A percentile compares a stretch with the other conserved stretches of the same genome.
Conservation (phyloP, 768 basidiomycete species). For the Mycena albidolilacea region DNA sequence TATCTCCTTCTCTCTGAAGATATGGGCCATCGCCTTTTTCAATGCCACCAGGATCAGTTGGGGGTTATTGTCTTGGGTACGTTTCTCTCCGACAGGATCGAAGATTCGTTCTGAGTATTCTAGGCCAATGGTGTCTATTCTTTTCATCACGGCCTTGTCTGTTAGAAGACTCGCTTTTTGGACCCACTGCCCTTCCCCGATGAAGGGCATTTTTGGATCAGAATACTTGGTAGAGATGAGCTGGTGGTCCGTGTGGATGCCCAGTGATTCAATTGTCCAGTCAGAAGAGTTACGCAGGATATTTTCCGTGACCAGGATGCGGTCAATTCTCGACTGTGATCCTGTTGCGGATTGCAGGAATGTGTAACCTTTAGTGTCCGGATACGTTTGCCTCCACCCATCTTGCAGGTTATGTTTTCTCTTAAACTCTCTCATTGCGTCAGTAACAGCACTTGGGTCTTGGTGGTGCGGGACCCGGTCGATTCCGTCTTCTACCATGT, state of each 20-base stretch:
- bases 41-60: conserved; percentile 4
- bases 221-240: conserved; percentile 14
- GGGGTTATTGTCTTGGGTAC: background rate
- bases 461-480: conserved; percentile 26
- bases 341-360: conserved; percentile 10
- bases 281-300: conserved; percentile 2
- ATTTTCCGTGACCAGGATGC: background rate
- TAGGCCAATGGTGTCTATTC: background rate
- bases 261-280: conserved; percentile 8
- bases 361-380: conserved; percentile 27
- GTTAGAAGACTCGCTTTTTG: background rate
- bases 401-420: conserved; percentile 12
- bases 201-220: conserved; percentile 21
- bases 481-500: conserved; percentile 35
- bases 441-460: conserved; percentile 5
- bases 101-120: background rate
- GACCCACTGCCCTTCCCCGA: conserved; percentile 17
- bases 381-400: conserved; percentile 36
- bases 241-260: conserved; percentile 18
- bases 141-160: background rate
- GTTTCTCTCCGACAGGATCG: background rate
- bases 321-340: conserved; percentile 24
- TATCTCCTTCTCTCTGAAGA: too few relatives aligned
- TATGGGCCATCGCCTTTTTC: background rate
- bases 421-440: conserved; percentile 23